These are phyloP conservation scores for Kodamaea fukazawae DNA, from an alignment of 805 yeast genomes.

Conservation along the genomic window DNA sequence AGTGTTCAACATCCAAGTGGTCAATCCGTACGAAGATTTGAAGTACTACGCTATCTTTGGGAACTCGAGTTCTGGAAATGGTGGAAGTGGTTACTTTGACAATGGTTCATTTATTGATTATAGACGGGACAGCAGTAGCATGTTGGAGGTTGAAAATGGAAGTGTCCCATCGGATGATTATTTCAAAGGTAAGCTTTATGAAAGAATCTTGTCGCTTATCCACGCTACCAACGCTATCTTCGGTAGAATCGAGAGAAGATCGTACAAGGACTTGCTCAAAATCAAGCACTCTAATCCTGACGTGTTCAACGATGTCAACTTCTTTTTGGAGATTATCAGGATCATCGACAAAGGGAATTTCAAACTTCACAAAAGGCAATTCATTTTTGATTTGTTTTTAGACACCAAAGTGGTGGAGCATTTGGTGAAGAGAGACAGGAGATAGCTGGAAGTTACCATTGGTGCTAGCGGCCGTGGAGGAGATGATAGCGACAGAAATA, in stretches of 20 bases:
- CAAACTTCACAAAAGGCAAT: conserved; percentile 60
- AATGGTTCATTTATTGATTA: neutral
- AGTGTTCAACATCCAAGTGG: conserved; percentile 18
- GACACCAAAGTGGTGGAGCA: conserved; percentile 52
- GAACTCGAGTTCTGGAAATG: conserved; percentile 2
- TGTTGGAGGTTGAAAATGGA: too few relatives aligned
- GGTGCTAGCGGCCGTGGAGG: too few relatives aligned
- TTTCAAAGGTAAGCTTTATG: conserved; percentile 17
- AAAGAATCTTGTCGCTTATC: conserved; percentile 34
- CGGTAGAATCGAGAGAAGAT: conserved; percentile 47
- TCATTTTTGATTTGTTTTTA: conserved; percentile 59
- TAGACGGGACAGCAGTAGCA: neutral
- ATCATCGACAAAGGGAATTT: conserved; percentile 57
- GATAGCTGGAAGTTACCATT: too few relatives aligned
- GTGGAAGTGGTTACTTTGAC: conserved; percentile 4
- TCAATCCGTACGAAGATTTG: conserved; percentile 26
- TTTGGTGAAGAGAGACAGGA: conserved; percentile 26
- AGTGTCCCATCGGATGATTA: conserved; percentile 4
- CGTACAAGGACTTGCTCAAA: conserved; percentile 55
- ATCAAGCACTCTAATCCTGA: conserved; percentile 51
- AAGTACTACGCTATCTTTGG: conserved; percentile 26
- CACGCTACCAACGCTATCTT: conserved; percentile 49
- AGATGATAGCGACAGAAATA: too few relatives aligned
- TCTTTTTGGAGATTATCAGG: conserved; percentile 52
- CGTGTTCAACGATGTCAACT: conserved; percentile 52